A percentile compares a stretch with the other conserved stretches of the same genome.
Conservation (phyloP, 345 rosid species). For the Aethionema arabicum region DNA sequence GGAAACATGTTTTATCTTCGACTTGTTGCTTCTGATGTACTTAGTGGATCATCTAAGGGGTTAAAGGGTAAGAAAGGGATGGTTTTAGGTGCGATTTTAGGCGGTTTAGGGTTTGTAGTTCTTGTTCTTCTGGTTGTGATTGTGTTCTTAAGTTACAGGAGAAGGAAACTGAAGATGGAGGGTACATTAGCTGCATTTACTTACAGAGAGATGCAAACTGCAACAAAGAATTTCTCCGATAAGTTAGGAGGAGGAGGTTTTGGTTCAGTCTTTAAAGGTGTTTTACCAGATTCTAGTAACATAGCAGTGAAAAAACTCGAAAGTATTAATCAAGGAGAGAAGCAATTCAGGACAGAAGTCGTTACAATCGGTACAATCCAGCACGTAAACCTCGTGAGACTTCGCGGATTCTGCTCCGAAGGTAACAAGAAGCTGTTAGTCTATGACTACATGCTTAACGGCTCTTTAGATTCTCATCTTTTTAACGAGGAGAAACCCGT, state of each 20-base stretch:
- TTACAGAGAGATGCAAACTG: constrained; percentile 60
- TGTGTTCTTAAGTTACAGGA: constrained; percentile 39
- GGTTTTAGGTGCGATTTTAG: constrained; percentile 44
- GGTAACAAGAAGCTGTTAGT: constrained; percentile 60
- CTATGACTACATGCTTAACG: constrained; percentile 77
- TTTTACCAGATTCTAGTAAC: constrained; percentile 55
- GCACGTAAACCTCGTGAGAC: constrained; percentile 75
- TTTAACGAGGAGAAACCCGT: constrained; percentile 38
- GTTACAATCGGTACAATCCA: constrained; percentile 76
- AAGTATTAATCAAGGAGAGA: constrained; percentile 76
- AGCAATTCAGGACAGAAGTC: constrained; percentile 81
- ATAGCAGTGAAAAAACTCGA: constrained; percentile 87
- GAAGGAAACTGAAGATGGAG: constrained; percentile 44
- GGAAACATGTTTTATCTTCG: constrained; percentile 47
- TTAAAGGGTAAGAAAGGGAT: constrained; percentile 35
- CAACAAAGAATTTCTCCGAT: constrained; percentile 74
- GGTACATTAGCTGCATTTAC: constrained; percentile 69
- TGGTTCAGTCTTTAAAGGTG: constrained; percentile 84
- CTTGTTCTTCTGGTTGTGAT: constrained; percentile 35
- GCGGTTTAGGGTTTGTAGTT: constrained; percentile 33
- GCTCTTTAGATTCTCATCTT: constrained; percentile 66
- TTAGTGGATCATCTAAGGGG: constrained; percentile 20
- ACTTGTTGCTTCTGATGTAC: constrained; percentile 70
- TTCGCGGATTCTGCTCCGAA: constrained; percentile 83
- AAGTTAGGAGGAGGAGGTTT: constrained; percentile 86